Evolutionary conservation across 257 asterid genomes (phyloP).

Genomic region (Nicotiana attenuata): DNA sequence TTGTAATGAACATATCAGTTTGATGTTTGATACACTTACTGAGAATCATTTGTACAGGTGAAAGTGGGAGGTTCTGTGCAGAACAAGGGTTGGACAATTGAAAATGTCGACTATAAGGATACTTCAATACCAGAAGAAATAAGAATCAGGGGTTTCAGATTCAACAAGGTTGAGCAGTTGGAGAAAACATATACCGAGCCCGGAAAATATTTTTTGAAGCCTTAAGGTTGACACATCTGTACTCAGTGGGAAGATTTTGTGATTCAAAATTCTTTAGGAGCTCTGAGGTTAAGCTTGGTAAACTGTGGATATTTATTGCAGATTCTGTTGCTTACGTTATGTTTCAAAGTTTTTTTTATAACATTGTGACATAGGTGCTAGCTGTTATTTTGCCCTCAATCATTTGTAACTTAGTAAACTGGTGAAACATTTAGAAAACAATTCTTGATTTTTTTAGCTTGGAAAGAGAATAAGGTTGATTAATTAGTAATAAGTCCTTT

Average conservation of each 20-base stretch:
- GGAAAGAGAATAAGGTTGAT: neutral
- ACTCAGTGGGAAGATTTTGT: neutral
- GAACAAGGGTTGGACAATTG: conserved; percentile 79
- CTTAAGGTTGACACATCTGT: conserved; percentile 13
- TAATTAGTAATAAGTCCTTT: neutral
- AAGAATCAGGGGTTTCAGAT: conserved; percentile 84
- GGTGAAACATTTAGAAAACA: neutral
- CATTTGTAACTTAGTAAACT: neutral
- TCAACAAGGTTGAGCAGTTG: conserved; percentile 70
- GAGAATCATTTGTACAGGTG: conserved; percentile 39
- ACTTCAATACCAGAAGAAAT: conserved; percentile 72
- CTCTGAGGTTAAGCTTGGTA: neutral
- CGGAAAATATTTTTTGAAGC: conserved; percentile 53
- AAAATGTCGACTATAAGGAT: conserved; percentile 64
- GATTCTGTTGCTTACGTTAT: neutral
- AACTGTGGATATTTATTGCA: neutral
- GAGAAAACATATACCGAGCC: conserved; percentile 46
- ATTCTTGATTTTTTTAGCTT: neutral
- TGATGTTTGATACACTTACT: neutral
- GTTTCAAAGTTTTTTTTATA: neutral
- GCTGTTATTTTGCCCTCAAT: neutral
- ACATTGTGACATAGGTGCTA: conserved; percentile 1
- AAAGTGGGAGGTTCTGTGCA: conserved; percentile 57
- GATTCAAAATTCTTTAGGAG: neutral
- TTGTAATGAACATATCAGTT: neutral